Evolutionary conservation across 2,329 filamentous ascomycete species (phyloP).

Genomic region (Penicillium occitanis): DNA sequence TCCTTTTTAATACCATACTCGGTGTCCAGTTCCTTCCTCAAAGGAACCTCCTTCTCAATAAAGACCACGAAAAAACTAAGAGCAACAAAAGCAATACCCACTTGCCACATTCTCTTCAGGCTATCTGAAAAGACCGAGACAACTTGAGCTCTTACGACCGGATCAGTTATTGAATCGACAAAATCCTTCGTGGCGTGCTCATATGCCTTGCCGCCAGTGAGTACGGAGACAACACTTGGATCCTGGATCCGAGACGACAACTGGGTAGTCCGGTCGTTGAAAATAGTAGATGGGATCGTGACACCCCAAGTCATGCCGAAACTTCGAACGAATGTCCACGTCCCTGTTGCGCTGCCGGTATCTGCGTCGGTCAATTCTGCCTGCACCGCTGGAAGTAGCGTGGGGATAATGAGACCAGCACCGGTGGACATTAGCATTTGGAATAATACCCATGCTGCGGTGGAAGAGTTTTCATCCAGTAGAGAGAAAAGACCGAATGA

Average conservation of each 20-base stretch:
- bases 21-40: slow-evolving; percentile 2
- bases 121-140: not conserved
- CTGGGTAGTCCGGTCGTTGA: slow-evolving; percentile 27
- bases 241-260: slow-evolving; percentile 22
- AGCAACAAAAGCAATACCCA: slow-evolving; percentile 10
- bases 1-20: slow-evolving; percentile 2
- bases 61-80: slow-evolving; percentile 5
- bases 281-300: slow-evolving; percentile 32
- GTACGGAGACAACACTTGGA: slow-evolving; percentile 1
- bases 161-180: not conserved
- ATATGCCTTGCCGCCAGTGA: slow-evolving; percentile 28
- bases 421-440: slow-evolving; percentile 32
- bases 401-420: slow-evolving; percentile 30
- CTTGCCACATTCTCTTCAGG: slow-evolving; percentile 11
- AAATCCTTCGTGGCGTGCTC: slow-evolving; percentile 4
- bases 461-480: slow-evolving; percentile 28
- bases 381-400: slow-evolving; percentile 32
- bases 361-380: slow-evolving; percentile 32
- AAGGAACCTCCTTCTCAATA: slow-evolving; percentile 4
- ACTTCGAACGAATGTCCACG: slow-evolving; percentile 33
- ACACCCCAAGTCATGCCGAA: slow-evolving; percentile 37
- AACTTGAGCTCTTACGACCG: slow-evolving; percentile 6
- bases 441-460: slow-evolving; percentile 32
- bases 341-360: slow-evolving; percentile 29
- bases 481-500: slow-evolving; percentile 32